Evolutionary conservation across 2,329 filamentous ascomycete species (phyloP).

Genomic region (Camillea tinctor): DNA sequence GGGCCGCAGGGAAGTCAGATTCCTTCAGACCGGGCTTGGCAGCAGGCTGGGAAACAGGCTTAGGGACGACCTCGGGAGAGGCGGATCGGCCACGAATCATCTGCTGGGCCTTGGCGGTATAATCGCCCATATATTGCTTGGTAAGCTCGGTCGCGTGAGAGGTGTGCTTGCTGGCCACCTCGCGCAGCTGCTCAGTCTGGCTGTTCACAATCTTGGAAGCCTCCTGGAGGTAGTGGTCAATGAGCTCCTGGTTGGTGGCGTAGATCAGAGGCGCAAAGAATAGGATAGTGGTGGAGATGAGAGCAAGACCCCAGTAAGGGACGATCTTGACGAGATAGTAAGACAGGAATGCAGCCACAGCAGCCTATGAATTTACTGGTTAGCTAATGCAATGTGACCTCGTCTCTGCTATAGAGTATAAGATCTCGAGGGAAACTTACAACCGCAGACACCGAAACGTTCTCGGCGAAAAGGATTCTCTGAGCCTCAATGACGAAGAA

Average conservation of each 20-base stretch:
- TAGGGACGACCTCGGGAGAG: conserved; percentile 42
- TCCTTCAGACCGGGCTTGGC: conserved; percentile 34
- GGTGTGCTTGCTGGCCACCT: conserved; percentile 63
- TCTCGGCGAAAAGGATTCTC: conserved; percentile 68
- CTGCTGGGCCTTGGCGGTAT: conserved; percentile 66
- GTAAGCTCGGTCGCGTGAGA: conserved; percentile 60
- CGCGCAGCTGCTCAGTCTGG: conserved; percentile 63
- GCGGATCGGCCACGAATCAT: conserved; percentile 53
- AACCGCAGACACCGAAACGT: conserved; percentile 56
- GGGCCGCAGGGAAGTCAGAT: conserved; percentile 49
- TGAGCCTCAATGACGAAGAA: conserved; percentile 71
- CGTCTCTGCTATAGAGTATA: not conserved
- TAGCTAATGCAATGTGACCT: conserved; percentile 8
- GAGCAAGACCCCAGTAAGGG: conserved; percentile 66
- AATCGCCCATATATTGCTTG: conserved; percentile 68
- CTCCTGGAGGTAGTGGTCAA: conserved; percentile 61
- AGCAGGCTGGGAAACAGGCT: conserved; percentile 31
- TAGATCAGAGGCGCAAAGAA: conserved; percentile 66
- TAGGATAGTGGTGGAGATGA: conserved; percentile 57
- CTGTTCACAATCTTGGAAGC: conserved; percentile 57
- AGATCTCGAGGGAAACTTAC: conserved; percentile 43
- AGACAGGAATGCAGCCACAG: conserved; percentile 59
- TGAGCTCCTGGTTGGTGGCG: conserved; percentile 66
- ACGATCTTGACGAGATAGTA: conserved; percentile 70
- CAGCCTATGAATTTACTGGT: conserved; percentile 45